These are phyloP conservation scores for Akebia trifoliata DNA, from an alignment of 164 flowering plant species.

Conservation along the genomic window DNA sequence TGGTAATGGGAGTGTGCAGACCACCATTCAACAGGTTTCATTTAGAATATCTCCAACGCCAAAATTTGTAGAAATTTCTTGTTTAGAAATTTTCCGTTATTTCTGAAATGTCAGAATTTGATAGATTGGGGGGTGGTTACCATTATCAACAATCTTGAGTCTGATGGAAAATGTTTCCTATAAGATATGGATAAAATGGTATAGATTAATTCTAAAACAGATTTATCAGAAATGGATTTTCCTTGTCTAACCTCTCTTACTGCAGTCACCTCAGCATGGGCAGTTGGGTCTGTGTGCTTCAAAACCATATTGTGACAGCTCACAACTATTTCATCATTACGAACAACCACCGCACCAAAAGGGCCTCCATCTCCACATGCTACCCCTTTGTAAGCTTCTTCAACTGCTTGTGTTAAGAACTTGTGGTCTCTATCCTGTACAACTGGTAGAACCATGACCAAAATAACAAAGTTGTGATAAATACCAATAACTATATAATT, in stretches of 20 bases:
- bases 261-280: conserved; percentile 98
- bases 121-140: not conserved
- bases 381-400: conserved; percentile 94
- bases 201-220: not conserved
- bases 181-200: too few species aligned
- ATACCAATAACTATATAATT: not conserved
- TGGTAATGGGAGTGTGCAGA: not conserved
- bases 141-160: not conserved
- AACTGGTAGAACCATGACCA: conserved; percentile 41
- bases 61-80: not conserved
- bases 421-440: conserved; percentile 87
- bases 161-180: not conserved
- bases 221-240: not conserved
- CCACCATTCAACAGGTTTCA: not conserved
- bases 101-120: not conserved
- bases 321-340: conserved; percentile 76
- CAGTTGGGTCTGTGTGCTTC: conserved; percentile 84
- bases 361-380: conserved; percentile 95
- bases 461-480: not conserved
- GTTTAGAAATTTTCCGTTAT: not conserved
- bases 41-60: not conserved
- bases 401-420: conserved; percentile 74
- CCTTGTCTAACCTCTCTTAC: conserved; percentile 72
- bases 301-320: conserved; percentile 96
- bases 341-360: conserved; percentile 94